Conservation (phyloP, 163 green algal genomes). For the Smithsoniella earleae region DNA sequence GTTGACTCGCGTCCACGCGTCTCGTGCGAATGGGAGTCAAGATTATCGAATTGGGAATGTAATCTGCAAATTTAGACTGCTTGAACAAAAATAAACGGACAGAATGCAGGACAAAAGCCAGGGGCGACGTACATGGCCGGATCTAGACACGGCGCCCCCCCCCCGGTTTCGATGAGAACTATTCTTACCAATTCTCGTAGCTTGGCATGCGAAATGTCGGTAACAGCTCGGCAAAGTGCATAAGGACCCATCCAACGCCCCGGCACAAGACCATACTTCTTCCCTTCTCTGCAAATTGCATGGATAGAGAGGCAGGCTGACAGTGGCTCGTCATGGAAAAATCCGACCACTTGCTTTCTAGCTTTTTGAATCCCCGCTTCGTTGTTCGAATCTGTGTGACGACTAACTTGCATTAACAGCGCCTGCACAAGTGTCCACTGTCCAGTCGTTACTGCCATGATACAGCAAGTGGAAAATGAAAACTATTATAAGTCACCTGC, state of each 20-base stretch:
- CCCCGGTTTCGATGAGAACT: slow-evolving; percentile 59
- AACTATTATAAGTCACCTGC: no score
- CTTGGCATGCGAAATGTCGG: background rate
- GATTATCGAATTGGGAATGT: no score
- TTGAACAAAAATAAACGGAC: no score
- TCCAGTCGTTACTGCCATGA: no score
- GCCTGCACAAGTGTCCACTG: no score
- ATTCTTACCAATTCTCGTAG: background rate
- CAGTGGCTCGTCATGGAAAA: slow-evolving; percentile 48
- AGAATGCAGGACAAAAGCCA: no score
- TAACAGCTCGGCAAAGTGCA: slow-evolving; percentile 51
- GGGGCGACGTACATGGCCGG: background rate
- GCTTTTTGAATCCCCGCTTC: background rate
- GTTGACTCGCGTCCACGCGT: no score
- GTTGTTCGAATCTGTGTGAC: background rate
- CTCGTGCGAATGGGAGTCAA: no score
- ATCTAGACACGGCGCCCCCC: slow-evolving; percentile 54
- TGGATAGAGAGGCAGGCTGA: slow-evolving; percentile 64
- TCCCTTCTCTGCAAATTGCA: slow-evolving; percentile 50
- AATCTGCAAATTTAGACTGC: no score
- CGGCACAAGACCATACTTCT: slow-evolving; percentile 50
- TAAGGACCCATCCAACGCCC: slow-evolving; percentile 83
- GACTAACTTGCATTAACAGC: slow-evolving; percentile 40
- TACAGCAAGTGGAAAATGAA: no score
- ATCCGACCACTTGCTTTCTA: slow-evolving; percentile 40